These are phyloP conservation scores for Scheffersomyces illinoinensis DNA, from an alignment of 1,139 yeast genomes.

Conservation along the genomic window DNA sequence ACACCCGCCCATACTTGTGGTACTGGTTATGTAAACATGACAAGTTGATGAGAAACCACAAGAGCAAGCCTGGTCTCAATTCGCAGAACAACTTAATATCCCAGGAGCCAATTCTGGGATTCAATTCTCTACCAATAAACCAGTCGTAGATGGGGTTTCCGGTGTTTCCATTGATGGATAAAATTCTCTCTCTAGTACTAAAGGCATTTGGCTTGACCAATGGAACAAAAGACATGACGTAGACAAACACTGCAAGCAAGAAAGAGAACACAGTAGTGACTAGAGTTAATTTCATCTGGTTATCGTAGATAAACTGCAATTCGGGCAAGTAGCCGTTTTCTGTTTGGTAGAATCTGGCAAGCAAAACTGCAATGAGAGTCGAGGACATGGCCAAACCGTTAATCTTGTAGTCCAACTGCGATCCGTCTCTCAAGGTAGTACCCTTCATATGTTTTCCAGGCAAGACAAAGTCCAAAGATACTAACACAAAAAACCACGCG, in stretches of 20 bases:
- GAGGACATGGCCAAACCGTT: constrained; percentile 69
- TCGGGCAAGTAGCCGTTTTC: constrained; percentile 68
- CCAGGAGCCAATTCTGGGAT: constrained; percentile 83
- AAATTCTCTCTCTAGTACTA: constrained; percentile 63
- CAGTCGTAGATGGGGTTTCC: constrained; percentile 80
- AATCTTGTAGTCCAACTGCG: constrained; percentile 69
- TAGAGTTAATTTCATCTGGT: constrained; percentile 64
- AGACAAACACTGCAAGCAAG: constrained; percentile 63
- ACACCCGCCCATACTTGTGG: constrained; percentile 54
- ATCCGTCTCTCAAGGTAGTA: constrained; percentile 72
- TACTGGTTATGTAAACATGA: constrained; percentile 84
- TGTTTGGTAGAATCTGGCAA: constrained; percentile 51
- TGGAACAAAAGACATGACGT: constrained; percentile 66
- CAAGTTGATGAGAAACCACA: constrained; percentile 80
- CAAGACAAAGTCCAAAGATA: constrained; percentile 59
- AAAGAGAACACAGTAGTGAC: constrained; percentile 67
- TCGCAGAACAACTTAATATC: constrained; percentile 93
- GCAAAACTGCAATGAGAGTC: constrained; percentile 46
- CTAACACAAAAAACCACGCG: constrained; percentile 73
- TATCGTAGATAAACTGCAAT: constrained; percentile 68
- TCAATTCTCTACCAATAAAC: constrained; percentile 96
- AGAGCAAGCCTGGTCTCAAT: constrained; percentile 88
- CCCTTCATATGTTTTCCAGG: constrained; percentile 79
- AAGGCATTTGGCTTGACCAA: constrained; percentile 49
- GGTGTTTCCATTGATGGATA: constrained; percentile 87